A percentile compares a stretch with the other conserved stretches of the same genome.
These are phyloP conservation scores for Penicillium frequentans DNA, from an alignment of 2,329 filamentous ascomycete species.

Conservation along the genomic window DNA sequence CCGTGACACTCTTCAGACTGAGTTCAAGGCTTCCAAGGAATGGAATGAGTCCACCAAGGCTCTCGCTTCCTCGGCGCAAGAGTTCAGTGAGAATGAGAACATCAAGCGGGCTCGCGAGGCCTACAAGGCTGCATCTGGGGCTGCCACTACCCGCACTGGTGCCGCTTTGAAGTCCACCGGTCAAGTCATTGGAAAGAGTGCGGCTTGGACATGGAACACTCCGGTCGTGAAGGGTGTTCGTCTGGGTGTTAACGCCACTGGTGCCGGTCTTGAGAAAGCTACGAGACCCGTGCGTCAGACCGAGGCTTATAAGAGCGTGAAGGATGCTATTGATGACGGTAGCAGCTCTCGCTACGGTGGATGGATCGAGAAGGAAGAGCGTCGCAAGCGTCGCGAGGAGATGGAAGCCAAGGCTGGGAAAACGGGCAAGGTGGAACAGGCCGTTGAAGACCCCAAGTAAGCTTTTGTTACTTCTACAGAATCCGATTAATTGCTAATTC, in stretches of 20 bases:
- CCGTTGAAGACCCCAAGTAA: constrained; percentile 86
- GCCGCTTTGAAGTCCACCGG: constrained; percentile 83
- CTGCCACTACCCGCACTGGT: constrained; percentile 74
- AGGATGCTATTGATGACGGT: constrained; percentile 94
- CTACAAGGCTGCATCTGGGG: constrained; percentile 82
- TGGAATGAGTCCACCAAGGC: constrained; percentile 99
- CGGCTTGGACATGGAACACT: constrained; percentile 97
- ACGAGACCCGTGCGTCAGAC: constrained; percentile 92
- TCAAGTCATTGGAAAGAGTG: constrained; percentile 82
- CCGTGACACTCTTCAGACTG: constrained; percentile 87
- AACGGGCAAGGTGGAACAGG: constrained; percentile 56
- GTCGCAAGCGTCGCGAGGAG: constrained; percentile 69
- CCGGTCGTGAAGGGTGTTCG: constrained; percentile 87
- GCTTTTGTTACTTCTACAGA: constrained; percentile 35
- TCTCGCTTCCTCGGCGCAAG: constrained; percentile 80
- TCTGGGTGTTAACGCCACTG: constrained; percentile 81
- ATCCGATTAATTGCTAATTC: constrained; percentile 26
- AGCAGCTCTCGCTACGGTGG: constrained; percentile 95
- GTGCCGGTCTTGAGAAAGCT: constrained; percentile 86
- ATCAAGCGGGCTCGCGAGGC: constrained; percentile 83
- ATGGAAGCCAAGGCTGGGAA: constrained; percentile 57
- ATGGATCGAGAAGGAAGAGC: constrained; percentile 95
- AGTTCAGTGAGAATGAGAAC: constrained; percentile 90
- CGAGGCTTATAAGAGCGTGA: constrained; percentile 90
- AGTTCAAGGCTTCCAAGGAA: constrained; percentile 96